Evolutionary conservation across 306 rosid species (phyloP), one percentile per base, ranked within the genome.

Genomic region (Acacia confusa): DNA sequence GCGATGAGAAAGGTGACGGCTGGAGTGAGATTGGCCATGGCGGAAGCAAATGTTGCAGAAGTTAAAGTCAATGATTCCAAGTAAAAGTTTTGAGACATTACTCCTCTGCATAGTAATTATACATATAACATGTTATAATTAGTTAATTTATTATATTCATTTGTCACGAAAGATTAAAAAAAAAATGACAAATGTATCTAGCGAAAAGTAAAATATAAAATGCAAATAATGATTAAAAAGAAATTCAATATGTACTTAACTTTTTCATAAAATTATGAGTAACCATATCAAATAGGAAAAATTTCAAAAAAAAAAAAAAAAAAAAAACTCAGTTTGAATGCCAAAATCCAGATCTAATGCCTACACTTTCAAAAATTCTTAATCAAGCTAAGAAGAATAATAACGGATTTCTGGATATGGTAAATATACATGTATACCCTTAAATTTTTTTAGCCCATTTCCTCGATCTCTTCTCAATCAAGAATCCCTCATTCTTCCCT

Each of bases 1-100:
- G 95, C 95, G 77, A 94, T 55, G 10, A 89, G 34, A 58, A 90
- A 94, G 24, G 98, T 94, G 25, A 90, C 20, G 70, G 86, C 94
- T 17, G 98, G 98, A 81, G 50, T 0, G 44, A 94, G 92, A 55
- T 94, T 92, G 44, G 60, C 4, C 80, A 89, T 87, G 47, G 98
- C 98, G 0, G 95, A 82, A 32, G 85, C 86, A 88, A 86, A 92
- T 1, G 97, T 90, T 70, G 89, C 86, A 1, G 97, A 92, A 10
- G 97, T 90, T 70, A 91, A 68, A 69, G 83, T 28, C 53, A 94
- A 9, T 32, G 91, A 83, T 55, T 85, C 82, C 9, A 92, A 60
- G 80, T 92, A 85, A 41, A 94, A 71, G 72, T 88, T 92, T 77
- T 90, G 97, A 30, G 88, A 68, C 79, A 94, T 69, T 4, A 88